Conservation (phyloP, 106 monocot species). For the Hemerocallis citrina region DNA sequence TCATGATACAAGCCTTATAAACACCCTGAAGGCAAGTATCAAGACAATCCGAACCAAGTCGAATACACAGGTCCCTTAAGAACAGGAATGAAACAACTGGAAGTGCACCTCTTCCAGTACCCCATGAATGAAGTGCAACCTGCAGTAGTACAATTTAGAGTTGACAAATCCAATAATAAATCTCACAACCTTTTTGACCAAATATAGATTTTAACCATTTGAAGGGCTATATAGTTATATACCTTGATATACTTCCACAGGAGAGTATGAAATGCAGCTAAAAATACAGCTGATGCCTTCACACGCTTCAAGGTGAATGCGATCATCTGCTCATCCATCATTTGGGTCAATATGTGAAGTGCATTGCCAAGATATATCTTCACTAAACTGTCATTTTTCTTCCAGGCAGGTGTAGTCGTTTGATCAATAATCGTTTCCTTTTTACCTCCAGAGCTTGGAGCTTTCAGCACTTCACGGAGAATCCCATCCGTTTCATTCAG, state of each 20-base stretch:
- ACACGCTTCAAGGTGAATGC: conserved; percentile 87
- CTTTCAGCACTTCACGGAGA: conserved; percentile 53
- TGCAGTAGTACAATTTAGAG: conserved; percentile 9
- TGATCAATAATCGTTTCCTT: conserved; percentile 70
- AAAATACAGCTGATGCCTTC: conserved; percentile 78
- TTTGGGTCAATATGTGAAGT: conserved; percentile 84
- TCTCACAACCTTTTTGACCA: background rate
- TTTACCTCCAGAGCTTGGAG: conserved; percentile 73
- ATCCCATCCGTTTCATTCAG: conserved; percentile 90
- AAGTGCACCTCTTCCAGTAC: conserved; percentile 72
- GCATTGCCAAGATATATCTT: conserved; percentile 81
- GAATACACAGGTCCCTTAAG: conserved; percentile 78
- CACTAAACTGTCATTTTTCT: conserved; percentile 62
- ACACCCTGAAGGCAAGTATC: conserved; percentile 79
- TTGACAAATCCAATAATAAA: background rate
- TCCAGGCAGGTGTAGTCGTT: conserved; percentile 50
- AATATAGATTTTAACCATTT: background rate
- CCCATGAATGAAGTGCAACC: conserved; percentile 87
- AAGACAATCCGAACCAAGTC: conserved; percentile 88
- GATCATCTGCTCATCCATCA: conserved; percentile 97
- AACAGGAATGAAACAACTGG: conserved; percentile 87
- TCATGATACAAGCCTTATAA: conserved; percentile 86
- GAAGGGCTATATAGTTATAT: too few species aligned
- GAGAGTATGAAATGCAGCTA: conserved; percentile 77
- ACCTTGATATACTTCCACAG: conserved; percentile 95